Percentiles rank a stretch among this genome's conserved stretches.
Conservation (phyloP, 164 flowering plant species). For the Paratinospora sagittata region DNA sequence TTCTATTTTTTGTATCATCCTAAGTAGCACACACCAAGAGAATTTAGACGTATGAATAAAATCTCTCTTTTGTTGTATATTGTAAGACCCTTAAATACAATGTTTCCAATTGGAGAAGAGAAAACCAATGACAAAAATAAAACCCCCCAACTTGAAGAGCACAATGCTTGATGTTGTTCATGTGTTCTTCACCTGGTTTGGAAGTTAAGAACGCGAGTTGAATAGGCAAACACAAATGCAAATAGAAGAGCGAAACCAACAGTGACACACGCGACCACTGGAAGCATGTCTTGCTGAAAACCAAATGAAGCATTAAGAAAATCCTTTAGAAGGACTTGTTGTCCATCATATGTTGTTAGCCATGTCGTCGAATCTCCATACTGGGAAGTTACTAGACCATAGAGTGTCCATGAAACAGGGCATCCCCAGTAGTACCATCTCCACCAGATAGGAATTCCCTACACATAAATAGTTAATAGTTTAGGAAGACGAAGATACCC, state of each 20-base stretch:
- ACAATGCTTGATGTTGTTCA: background rate
- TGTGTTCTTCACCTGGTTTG: constrained; percentile 20
- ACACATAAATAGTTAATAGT: background rate
- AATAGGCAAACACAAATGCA: constrained; percentile 24
- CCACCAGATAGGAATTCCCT: constrained; percentile 28
- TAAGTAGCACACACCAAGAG: background rate
- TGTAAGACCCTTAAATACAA: background rate
- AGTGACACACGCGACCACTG: constrained; percentile 17
- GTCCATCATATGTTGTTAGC: constrained; percentile 9
- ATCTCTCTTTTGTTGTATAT: background rate
- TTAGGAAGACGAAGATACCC: no score
- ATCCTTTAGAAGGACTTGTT: constrained; percentile 13
- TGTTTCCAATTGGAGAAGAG: background rate
- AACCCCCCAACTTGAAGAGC: background rate
- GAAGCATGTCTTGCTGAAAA: constrained; percentile 20
- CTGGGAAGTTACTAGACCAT: constrained; percentile 26
- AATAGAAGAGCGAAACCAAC: constrained; percentile 25
- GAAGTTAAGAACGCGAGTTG: constrained; percentile 23
- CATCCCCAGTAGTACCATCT: constrained; percentile 29
- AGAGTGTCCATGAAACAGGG: constrained; percentile 26
- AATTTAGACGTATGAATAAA: no score
- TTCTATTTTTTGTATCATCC: no score
- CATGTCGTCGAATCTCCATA: constrained; percentile 17
- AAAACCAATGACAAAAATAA: background rate
- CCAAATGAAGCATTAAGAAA: constrained; percentile 16